Conservation (phyloP, 1,139 yeast genomes). For the Suhomyces panamericanus region DNA sequence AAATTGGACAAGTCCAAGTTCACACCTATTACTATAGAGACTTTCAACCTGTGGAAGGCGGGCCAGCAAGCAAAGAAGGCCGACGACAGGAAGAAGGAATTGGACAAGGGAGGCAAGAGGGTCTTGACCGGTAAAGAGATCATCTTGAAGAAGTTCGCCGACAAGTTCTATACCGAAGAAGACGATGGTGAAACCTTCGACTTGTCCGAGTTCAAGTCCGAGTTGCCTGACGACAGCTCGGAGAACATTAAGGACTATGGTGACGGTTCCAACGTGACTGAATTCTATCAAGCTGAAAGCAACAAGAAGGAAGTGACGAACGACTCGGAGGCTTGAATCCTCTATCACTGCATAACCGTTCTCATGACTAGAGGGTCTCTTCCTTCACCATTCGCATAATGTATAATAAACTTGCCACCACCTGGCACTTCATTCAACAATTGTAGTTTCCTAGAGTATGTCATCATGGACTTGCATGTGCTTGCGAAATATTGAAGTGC, state of each 20-base stretch:
- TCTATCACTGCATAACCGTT: conserved; percentile 6
- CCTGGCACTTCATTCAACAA: background rate
- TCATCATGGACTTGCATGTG: background rate
- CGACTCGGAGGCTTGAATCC: background rate
- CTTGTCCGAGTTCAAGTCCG: conserved; percentile 60
- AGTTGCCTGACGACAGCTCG: conserved; percentile 43
- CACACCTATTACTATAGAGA: conserved; percentile 84
- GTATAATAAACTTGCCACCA: conserved; percentile 4
- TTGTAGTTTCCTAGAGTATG: background rate
- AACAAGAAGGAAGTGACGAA: background rate
- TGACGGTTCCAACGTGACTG: conserved; percentile 40
- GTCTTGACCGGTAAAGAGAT: conserved; percentile 78
- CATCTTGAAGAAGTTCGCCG: conserved; percentile 71
- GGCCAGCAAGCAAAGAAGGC: conserved; percentile 63
- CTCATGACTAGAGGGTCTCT: background rate
- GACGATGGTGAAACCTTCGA: conserved; percentile 64
- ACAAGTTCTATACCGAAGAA: conserved; percentile 56
- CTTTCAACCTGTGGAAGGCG: conserved; percentile 84
- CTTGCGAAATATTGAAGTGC: background rate
- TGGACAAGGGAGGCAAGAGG: conserved; percentile 47
- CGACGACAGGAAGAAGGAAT: conserved; percentile 54
- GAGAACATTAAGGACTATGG: conserved; percentile 57
- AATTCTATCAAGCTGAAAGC: conserved; percentile 23
- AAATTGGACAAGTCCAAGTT: conserved; percentile 73
- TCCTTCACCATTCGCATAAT: conserved; percentile 5